Conservation (phyloP, 1,284 basidiomycete species). For the Anthracocystis panici-leucophaei region DNA sequence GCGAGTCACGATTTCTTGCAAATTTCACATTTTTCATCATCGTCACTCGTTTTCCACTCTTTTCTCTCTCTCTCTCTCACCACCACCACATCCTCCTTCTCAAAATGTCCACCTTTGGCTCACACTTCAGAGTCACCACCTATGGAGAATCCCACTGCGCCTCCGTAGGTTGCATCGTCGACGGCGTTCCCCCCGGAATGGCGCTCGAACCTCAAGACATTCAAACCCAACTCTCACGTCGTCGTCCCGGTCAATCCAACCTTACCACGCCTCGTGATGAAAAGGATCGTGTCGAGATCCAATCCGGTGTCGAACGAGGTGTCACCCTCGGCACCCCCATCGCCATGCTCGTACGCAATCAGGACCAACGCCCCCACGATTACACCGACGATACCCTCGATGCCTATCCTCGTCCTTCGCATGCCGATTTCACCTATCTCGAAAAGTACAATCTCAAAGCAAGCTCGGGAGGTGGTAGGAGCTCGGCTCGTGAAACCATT, state of each 20-base stretch:
- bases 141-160: slow-evolving; percentile 98
- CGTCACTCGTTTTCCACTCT: neutral
- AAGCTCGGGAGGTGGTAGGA: slow-evolving; percentile 92
- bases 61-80: neutral
- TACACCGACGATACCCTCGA: slow-evolving; percentile 91
- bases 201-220: slow-evolving; percentile 84
- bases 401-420: slow-evolving; percentile 93
- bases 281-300: slow-evolving; percentile 92
- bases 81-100: neutral
- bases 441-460: slow-evolving; percentile 98
- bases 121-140: slow-evolving; percentile 91
- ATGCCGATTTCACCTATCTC: slow-evolving; percentile 98
- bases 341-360: slow-evolving; percentile 93
- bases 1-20: slow-evolving; percentile 13
- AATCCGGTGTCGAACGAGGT: slow-evolving; percentile 92
- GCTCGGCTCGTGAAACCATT: slow-evolving; percentile 95
- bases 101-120: slow-evolving; percentile 91
- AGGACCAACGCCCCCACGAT: slow-evolving; percentile 97
- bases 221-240: slow-evolving; percentile 89
- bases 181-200: slow-evolving; percentile 94
- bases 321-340: slow-evolving; percentile 98
- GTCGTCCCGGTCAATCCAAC: slow-evolving; percentile 94
- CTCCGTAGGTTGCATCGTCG: slow-evolving; percentile 96
- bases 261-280: slow-evolving; percentile 94
- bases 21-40: slow-evolving; percentile 4